Percentiles rank a stretch among this genome's conserved stretches.
These are phyloP conservation scores for Acrodontium crateriforme DNA, from an alignment of 2,329 filamentous ascomycete genomes.

Conservation along the genomic window DNA sequence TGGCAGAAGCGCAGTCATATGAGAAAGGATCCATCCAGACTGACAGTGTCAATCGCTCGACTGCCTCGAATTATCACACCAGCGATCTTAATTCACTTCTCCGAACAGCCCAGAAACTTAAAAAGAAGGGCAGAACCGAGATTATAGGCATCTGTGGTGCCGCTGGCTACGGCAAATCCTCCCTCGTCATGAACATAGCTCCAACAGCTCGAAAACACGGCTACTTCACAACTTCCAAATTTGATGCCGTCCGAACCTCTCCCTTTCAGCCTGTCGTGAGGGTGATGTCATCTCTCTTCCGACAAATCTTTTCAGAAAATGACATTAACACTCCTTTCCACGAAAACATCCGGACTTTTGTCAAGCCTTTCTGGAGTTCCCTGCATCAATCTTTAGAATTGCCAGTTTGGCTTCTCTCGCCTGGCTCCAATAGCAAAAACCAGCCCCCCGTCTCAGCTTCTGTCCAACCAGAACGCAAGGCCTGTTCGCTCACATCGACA, in stretches of 20 bases:
- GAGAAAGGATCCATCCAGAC: no score
- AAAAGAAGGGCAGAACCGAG: constrained; percentile 43
- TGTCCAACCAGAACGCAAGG: constrained; percentile 8
- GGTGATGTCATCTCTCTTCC: constrained; percentile 46
- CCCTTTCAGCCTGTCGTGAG: constrained; percentile 49
- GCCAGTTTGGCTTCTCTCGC: constrained; percentile 48
- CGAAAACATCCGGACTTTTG: constrained; percentile 39
- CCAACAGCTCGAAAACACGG: constrained; percentile 42
- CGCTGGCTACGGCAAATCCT: constrained; percentile 47
- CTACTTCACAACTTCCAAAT: constrained; percentile 47
- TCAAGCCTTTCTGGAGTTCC: constrained; percentile 44
- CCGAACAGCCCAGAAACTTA: constrained; percentile 34
- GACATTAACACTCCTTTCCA: constrained; percentile 50
- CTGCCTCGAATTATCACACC: not conserved
- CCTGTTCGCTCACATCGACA: constrained; percentile 23
- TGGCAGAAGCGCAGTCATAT: no score
- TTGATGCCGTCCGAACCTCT: constrained; percentile 44
- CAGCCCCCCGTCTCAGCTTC: not conserved
- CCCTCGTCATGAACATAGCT: constrained; percentile 45
- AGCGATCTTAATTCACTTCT: constrained; percentile 14
- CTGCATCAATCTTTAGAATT: constrained; percentile 46
- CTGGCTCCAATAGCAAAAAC: constrained; percentile 12
- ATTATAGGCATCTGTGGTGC: constrained; percentile 44
- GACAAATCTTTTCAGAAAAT: constrained; percentile 51
- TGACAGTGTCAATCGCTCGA: not conserved